phyloP scores from a whole-genome alignment of 192 early-diverging fungal species.

The Backusella macrospora region DNA sequence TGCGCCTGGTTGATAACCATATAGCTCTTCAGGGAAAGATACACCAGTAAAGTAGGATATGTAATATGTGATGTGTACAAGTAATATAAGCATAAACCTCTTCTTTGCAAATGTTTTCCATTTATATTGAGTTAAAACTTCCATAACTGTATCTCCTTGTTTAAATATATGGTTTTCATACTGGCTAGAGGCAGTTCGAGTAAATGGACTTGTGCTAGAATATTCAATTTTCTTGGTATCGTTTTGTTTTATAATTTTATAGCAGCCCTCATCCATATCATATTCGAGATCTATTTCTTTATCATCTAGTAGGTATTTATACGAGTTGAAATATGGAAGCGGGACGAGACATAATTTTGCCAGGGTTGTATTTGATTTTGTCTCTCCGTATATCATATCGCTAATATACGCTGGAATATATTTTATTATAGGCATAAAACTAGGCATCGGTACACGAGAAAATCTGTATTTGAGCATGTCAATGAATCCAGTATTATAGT shows the following conservation, averaged over 20 bases:
- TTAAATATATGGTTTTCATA: slow-evolving; percentile 9
- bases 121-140: slow-evolving; percentile 18
- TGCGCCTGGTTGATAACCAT: not conserved
- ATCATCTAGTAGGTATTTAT: slow-evolving; percentile 7
- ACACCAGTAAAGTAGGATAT: slow-evolving; percentile 8
- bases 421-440: not conserved
- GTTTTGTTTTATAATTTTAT: not conserved
- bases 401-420: not conserved
- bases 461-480: not conserved
- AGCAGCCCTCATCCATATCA: not conserved
- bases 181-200: not conserved
- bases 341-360: slow-evolving; percentile 5
- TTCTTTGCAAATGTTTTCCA: slow-evolving; percentile 19
- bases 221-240: not conserved
- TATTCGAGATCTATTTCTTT: not conserved
- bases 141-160: slow-evolving; percentile 23
- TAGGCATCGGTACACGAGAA: not conserved
- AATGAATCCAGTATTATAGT: not conserved
- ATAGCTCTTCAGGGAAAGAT: slow-evolving; percentile 3
- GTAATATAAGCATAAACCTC: not conserved
- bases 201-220: not conserved
- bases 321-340: slow-evolving; percentile 2
- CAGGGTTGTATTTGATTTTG: not conserved
- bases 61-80: slow-evolving; percentile 18
- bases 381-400: not conserved